These are phyloP conservation scores for Nematocida sp. DNA, from an alignment of 371 early-diverging fungal species.

Conservation along the genomic window DNA sequence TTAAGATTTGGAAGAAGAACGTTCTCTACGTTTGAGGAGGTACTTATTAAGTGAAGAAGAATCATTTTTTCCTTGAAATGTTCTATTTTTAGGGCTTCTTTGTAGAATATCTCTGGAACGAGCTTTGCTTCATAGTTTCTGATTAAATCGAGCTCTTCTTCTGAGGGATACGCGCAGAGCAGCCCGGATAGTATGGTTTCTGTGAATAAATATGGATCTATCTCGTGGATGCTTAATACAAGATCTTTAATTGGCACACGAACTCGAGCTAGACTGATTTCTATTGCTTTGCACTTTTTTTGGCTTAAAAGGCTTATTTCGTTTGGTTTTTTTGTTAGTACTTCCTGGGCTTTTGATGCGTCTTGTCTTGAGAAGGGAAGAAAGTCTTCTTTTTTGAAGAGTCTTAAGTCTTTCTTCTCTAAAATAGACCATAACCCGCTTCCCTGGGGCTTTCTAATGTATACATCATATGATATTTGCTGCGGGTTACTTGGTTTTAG, in stretches of 20 bases:
- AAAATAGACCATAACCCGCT: slow-evolving; percentile 21
- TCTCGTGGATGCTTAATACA: background rate
- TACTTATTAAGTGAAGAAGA: slow-evolving; percentile 1
- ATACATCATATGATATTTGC: slow-evolving; percentile 19
- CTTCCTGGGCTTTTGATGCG: background rate
- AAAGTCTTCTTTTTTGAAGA: slow-evolving; percentile 39
- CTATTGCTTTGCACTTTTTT: slow-evolving; percentile 40
- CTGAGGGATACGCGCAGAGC: slow-evolving; percentile 16
- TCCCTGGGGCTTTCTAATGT: slow-evolving; percentile 22
- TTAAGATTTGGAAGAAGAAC: slow-evolving; percentile 21
- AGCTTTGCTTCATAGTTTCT: background rate
- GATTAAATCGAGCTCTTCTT: slow-evolving; percentile 30
- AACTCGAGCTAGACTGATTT: slow-evolving; percentile 26
- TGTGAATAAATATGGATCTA: background rate
- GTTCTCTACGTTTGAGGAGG: background rate
- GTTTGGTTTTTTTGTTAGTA: background rate
- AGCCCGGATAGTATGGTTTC: slow-evolving; percentile 28
- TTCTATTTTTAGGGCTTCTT: background rate
- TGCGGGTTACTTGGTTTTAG: slow-evolving; percentile 25
- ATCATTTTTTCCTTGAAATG: slow-evolving; percentile 32
- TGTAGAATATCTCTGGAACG: slow-evolving; percentile 38
- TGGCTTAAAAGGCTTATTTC: background rate
- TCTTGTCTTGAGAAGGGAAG: background rate
- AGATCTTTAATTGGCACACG: slow-evolving; percentile 12
- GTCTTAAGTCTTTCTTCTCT: slow-evolving; percentile 12